phyloP scores from a whole-genome alignment of 805 yeast genomes.

The Cyberlindnera japonica region DNA sequence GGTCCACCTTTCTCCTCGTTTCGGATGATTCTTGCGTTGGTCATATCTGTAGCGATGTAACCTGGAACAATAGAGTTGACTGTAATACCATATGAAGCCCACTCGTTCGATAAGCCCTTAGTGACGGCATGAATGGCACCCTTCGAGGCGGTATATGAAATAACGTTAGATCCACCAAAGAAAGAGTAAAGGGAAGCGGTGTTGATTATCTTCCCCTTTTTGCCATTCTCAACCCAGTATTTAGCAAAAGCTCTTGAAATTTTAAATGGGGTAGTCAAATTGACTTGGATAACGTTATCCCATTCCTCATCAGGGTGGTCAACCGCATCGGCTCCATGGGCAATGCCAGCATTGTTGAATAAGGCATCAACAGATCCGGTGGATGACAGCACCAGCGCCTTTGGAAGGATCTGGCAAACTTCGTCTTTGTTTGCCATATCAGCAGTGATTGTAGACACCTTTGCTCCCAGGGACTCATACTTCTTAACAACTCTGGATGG shows the following conservation, averaged over 20 bases:
- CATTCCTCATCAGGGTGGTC: slow-evolving; percentile 43
- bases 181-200: slow-evolving; percentile 67
- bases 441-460: slow-evolving; percentile 6
- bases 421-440: slow-evolving; percentile 9
- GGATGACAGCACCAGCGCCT: slow-evolving; percentile 45
- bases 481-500: slow-evolving; percentile 14
- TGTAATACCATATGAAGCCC: slow-evolving; percentile 41
- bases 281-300: slow-evolving; percentile 67
- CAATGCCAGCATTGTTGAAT: slow-evolving; percentile 86
- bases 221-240: slow-evolving; percentile 46
- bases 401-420: slow-evolving; percentile 9
- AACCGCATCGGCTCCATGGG: slow-evolving; percentile 59
- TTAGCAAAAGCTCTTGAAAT: not conserved
- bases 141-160: slow-evolving; percentile 82
- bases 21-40: slow-evolving; percentile 26
- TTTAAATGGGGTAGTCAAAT: slow-evolving; percentile 57
- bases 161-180: slow-evolving; percentile 30
- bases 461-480: slow-evolving; percentile 36
- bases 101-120: slow-evolving; percentile 62
- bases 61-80: slow-evolving; percentile 52
- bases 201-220: slow-evolving; percentile 67
- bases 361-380: slow-evolving; percentile 67
- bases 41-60: slow-evolving; percentile 45
- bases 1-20: slow-evolving; percentile 28
- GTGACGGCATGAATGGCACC: slow-evolving; percentile 74